Base-by-base conservation (phyloP, 495 filamentous ascomycete species). In the Aspergillus ostianus region DNA sequence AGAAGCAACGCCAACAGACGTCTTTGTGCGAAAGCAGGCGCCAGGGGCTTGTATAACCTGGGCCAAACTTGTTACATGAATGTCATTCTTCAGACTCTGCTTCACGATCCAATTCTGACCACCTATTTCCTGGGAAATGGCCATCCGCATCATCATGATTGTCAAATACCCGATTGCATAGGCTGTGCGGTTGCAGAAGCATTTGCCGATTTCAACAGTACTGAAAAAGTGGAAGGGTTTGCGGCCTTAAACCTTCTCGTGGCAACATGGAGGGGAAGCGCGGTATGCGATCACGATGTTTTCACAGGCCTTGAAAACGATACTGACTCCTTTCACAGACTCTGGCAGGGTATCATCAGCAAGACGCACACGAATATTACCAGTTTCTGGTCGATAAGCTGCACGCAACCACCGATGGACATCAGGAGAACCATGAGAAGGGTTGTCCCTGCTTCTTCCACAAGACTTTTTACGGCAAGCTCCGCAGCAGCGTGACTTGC, bases 321-420 rank as follows among this genome's bases (percentile, higher is more conserved):
- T 47, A 57, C 78, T 68, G 77, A 79, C 67, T 70, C 72, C 78
- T 79, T 8, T 77, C 79, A 21, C 76, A 92, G 80, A 84, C 88
- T n/a, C 81, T 96, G 26, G 89, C 91, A 10, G 91, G 91, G n/a
- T 92, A 93, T 65, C 87, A 90, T 59, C 91, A 96, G 72, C 93
- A 96, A 74, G 93, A 97, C 69, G 91, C 92, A 2, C 92, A 97
- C 70, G 93, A 97, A 67, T 97, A 93, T 72, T 91, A 96, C 75
- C 90, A 94, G 68, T 96, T 95, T 67, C 81, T 97, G 5, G 85
- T 93, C 41, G 91, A 96, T 72, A 85, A 91, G 66, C 82, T 97
- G 2, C 92, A 96, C 50, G 74, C 70, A 15, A 69, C 64, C 36
- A 69, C 73, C 2, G 76, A 77, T 20, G 76, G 70, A 41, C 69